phyloP scores from a whole-genome alignment of 768 basidiomycete species.

The Panaeolus cyanescens region DNA sequence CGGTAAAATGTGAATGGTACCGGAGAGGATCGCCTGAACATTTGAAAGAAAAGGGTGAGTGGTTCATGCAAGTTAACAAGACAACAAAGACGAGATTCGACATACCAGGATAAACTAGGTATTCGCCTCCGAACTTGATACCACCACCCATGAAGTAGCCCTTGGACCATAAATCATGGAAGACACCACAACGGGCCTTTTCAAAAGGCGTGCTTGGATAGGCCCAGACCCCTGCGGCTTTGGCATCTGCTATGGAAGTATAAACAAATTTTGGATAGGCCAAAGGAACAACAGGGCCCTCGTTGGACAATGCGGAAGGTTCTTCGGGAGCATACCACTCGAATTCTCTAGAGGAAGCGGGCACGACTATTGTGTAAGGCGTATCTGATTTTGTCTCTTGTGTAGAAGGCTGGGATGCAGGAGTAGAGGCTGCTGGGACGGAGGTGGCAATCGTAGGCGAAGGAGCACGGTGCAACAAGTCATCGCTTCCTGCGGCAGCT shows the following conservation, averaged over 20 bases:
- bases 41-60: not conserved
- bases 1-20: conserved; percentile 96
- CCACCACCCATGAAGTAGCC: conserved; percentile 89
- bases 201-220: conserved; percentile 70
- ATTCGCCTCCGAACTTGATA: conserved; percentile 95
- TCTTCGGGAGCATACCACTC: conserved; percentile 65
- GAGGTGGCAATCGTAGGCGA: not conserved
- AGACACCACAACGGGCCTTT: conserved; percentile 77
- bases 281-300: not conserved
- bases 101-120: conserved; percentile 93
- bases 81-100: conserved; percentile 5
- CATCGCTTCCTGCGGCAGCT: not conserved
- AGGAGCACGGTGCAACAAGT: not conserved
- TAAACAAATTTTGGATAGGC: conserved; percentile 37
- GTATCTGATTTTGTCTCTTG: conserved; percentile 15
- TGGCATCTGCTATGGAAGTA: conserved; percentile 59
- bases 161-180: conserved; percentile 78
- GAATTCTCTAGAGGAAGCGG: conserved; percentile 60
- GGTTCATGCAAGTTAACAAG: too few species aligned
- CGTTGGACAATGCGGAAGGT: conserved; percentile 1
- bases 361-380: conserved; percentile 63
- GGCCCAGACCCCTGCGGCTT: conserved; percentile 70
- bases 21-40: conserved; percentile 84
- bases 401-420: conserved; percentile 6
- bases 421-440: not conserved